These are phyloP conservation scores for Macaranga tanarius DNA, from an alignment of 441 rosid genomes.

Conservation along the genomic window DNA sequence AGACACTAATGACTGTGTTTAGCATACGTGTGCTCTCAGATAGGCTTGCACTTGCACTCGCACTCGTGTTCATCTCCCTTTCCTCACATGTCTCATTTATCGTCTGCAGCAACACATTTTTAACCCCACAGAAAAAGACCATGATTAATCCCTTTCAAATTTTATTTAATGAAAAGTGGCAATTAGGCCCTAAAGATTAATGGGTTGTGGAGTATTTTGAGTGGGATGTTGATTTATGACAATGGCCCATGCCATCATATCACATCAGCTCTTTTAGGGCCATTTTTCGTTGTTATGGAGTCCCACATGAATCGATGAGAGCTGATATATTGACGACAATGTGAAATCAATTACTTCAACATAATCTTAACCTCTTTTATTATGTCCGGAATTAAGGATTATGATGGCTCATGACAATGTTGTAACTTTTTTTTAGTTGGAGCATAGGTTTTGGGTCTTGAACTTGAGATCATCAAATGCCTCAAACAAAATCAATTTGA, in stretches of 20 bases:
- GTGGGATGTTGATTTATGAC: not conserved
- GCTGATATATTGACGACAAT: not conserved
- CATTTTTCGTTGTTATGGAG: not conserved
- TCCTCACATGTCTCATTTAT: too few relatives aligned
- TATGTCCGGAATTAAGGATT: too few relatives aligned
- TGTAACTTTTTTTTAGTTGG: too few relatives aligned
- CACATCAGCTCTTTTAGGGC: not conserved
- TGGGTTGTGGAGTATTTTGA: not conserved
- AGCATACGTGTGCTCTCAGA: not conserved
- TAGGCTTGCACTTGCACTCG: not conserved
- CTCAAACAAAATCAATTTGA: too few relatives aligned
- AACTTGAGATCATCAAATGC: too few relatives aligned
- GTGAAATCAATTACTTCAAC: not conserved
- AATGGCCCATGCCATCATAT: not conserved
- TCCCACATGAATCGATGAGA: not conserved
- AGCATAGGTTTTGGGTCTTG: too few relatives aligned
- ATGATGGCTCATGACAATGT: too few relatives aligned
- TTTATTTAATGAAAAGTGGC: not conserved
- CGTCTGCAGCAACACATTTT: too few relatives aligned
- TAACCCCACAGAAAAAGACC: too few relatives aligned
- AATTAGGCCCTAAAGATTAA: not conserved
- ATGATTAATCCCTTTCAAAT: not conserved
- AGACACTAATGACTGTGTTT: not conserved
- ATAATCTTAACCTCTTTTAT: too few relatives aligned
- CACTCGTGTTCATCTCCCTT: too few relatives aligned